These are phyloP conservation scores for Serendipita sp. DNA, from an alignment of 768 basidiomycete species.

Conservation along the genomic window DNA sequence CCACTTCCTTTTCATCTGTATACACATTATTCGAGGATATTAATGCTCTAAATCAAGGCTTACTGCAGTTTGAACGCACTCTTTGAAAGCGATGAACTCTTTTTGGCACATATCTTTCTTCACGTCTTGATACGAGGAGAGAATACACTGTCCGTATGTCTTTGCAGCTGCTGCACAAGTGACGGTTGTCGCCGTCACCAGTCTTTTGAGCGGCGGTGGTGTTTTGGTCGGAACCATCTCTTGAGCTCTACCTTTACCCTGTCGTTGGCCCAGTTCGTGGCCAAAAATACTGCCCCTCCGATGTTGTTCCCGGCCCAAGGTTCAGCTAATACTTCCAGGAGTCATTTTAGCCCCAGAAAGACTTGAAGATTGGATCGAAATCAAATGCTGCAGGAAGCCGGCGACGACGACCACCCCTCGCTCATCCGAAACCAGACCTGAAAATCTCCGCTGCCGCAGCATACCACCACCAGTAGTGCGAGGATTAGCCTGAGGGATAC, in stretches of 20 bases:
- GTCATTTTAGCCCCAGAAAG: too few relatives aligned
- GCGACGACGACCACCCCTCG: too few relatives aligned
- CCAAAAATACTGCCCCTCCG: too few relatives aligned
- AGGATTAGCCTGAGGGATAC: too few relatives aligned
- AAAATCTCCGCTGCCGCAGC: too few relatives aligned
- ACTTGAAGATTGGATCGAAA: too few relatives aligned
- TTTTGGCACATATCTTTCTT: conserved; percentile 67
- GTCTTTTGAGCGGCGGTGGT: conserved; percentile 37
- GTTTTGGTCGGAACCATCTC: neutral
- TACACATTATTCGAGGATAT: neutral
- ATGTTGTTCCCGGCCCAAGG: too few relatives aligned
- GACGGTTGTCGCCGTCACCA: conserved; percentile 56
- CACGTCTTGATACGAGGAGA: conserved; percentile 69
- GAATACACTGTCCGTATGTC: conserved; percentile 78
- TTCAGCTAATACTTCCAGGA: too few relatives aligned
- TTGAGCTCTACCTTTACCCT: neutral
- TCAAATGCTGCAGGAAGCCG: too few relatives aligned
- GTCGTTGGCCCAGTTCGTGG: too few relatives aligned
- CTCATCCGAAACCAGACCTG: too few relatives aligned
- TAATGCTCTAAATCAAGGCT: conserved; percentile 19
- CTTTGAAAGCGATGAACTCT: conserved; percentile 72
- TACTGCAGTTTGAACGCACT: conserved; percentile 69
- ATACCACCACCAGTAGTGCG: too few relatives aligned
- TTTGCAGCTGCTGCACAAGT: conserved; percentile 60
- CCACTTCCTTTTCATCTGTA: conserved; percentile 44